Percentiles rank a stretch among this genome's conserved stretches.
Conservation (phyloP, 139 green algal genomes). For the Picochlorum sp. region DNA sequence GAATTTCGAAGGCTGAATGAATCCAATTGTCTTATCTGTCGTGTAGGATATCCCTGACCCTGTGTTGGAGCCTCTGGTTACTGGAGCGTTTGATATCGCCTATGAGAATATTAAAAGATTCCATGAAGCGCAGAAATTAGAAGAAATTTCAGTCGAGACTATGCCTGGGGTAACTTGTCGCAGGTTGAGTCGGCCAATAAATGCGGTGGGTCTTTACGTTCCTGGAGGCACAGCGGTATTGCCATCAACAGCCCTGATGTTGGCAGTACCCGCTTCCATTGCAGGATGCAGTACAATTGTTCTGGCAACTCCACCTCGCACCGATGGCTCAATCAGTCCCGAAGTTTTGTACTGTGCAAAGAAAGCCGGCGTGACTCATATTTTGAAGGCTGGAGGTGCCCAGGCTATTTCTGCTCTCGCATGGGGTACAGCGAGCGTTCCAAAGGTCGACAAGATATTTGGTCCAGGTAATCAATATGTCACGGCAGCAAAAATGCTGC, state of each 20-base stretch:
- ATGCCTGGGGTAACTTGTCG: slow-evolving; percentile 89
- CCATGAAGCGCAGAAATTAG: slow-evolving; percentile 70
- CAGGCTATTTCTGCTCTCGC: slow-evolving; percentile 93
- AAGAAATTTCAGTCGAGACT: slow-evolving; percentile 56
- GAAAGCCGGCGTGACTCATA: slow-evolving; percentile 90
- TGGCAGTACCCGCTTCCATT: slow-evolving; percentile 78
- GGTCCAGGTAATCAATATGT: slow-evolving; percentile 88
- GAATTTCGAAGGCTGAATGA: background rate
- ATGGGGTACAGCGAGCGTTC: slow-evolving; percentile 83
- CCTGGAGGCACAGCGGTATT: slow-evolving; percentile 93
- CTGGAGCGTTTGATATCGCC: slow-evolving; percentile 81
- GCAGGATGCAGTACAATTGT: slow-evolving; percentile 90
- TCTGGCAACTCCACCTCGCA: slow-evolving; percentile 82
- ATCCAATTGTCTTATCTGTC: background rate
- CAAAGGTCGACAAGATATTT: slow-evolving; percentile 91
- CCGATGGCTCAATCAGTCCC: slow-evolving; percentile 65
- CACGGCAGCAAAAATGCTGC: slow-evolving; percentile 84
- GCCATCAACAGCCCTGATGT: slow-evolving; percentile 89
- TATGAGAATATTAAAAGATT: slow-evolving; percentile 92
- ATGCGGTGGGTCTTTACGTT: slow-evolving; percentile 89
- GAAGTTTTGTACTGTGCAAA: slow-evolving; percentile 91
- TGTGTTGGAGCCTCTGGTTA: slow-evolving; percentile 55
- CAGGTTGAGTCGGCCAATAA: slow-evolving; percentile 54
- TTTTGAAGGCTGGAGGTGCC: slow-evolving; percentile 89
- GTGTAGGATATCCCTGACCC: slow-evolving; percentile 41